A percentile compares a stretch with the other conserved stretches of the same genome.
These are phyloP conservation scores for Camelina sativa DNA, from an alignment of 345 rosid species.

Conservation along the genomic window DNA sequence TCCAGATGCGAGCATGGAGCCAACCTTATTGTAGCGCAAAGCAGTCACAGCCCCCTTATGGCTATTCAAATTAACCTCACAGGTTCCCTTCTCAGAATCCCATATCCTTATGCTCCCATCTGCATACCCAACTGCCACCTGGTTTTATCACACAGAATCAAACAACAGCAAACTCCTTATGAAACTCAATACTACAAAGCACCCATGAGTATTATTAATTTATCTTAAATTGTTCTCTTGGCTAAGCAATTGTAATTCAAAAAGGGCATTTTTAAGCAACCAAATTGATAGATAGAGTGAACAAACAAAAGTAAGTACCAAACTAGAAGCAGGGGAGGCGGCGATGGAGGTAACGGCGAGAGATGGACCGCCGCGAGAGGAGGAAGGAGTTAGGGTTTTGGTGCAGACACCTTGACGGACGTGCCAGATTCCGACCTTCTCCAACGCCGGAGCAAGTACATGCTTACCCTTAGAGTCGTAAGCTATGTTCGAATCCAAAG, in stretches of 20 bases:
- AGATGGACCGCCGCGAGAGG: conserved; percentile 61
- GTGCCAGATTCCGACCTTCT: conserved; percentile 89
- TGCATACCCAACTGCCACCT: conserved; percentile 72
- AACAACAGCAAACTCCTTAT: conserved; percentile 7
- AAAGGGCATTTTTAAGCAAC: neutral
- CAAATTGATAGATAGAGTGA: neutral
- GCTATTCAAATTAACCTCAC: conserved; percentile 76
- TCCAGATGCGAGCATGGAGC: conserved; percentile 89
- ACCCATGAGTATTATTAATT: neutral
- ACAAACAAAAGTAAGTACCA: conserved; percentile 49
- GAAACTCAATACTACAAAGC: neutral
- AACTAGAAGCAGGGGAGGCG: conserved; percentile 58
- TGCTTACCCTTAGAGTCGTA: conserved; percentile 72
- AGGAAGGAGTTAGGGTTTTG: conserved; percentile 62
- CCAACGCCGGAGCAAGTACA: conserved; percentile 81
- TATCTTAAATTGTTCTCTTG: neutral
- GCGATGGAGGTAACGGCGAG: conserved; percentile 66
- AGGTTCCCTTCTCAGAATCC: conserved; percentile 81
- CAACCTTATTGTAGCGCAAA: conserved; percentile 64
- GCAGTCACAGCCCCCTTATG: conserved; percentile 92
- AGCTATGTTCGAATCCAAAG: conserved; percentile 66
- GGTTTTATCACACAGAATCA: conserved; percentile 18
- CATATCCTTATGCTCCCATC: conserved; percentile 92
- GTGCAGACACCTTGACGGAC: conserved; percentile 87
- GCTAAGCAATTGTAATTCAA: neutral